Conservation (phyloP, 441 rosid genomes). For the Isatis lusitanica region DNA sequence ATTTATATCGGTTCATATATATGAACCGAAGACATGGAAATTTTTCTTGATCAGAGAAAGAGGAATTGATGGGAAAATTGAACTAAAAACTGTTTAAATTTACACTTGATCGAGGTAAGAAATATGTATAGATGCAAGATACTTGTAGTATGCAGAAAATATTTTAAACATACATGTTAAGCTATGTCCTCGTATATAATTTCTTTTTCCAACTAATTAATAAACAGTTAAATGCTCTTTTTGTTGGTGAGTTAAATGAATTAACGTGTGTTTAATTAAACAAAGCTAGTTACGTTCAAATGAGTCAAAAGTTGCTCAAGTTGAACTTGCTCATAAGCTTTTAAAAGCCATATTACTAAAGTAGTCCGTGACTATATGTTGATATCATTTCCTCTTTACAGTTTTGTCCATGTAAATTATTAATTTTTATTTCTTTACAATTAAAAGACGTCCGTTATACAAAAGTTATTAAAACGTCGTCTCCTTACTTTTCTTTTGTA, state of each 20-base stretch:
- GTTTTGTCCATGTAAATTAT: too few species aligned
- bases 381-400: not conserved
- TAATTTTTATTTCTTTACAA: too few species aligned
- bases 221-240: not conserved
- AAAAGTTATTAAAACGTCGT: too few species aligned
- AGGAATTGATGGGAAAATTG: not conserved
- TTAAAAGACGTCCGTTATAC: not conserved
- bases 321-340: not conserved
- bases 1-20: too few species aligned
- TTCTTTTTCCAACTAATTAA: not conserved
- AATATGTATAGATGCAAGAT: not conserved
- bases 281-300: slow-evolving; percentile 10
- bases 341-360: not conserved
- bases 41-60: not conserved
- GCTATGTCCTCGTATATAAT: not conserved
- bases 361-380: not conserved
- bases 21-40: not conserved
- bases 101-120: not conserved
- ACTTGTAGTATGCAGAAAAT: not conserved
- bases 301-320: slow-evolving; percentile 17
- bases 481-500: too few species aligned
- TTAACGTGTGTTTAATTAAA: not conserved
- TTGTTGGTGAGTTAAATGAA: slow-evolving; percentile 5
- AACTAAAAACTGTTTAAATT: not conserved
- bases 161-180: not conserved